Percentiles rank a stretch among this genome's conserved stretches.
phyloP scores from a whole-genome alignment of 805 yeast genomes.

The Nakazawaea populi region DNA sequence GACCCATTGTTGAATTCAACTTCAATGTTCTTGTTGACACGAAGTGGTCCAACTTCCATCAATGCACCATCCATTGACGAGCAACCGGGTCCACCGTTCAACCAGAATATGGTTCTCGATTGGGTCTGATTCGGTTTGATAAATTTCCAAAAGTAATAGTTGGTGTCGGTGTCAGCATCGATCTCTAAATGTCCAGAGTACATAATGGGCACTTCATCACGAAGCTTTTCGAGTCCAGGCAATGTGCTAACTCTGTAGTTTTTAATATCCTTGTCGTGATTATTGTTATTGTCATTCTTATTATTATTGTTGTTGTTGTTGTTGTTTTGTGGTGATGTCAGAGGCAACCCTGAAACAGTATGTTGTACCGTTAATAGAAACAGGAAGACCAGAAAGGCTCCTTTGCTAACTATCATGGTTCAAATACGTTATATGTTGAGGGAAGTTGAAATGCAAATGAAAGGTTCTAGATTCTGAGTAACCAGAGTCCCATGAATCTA shows the following conservation, averaged over 20 bases:
- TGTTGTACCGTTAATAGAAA: too few species aligned
- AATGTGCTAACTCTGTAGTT: conserved; percentile 16
- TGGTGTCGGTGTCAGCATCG: conserved; percentile 44
- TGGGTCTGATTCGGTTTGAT: conserved; percentile 18
- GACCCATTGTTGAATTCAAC: conserved; percentile 62
- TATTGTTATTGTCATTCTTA: neutral
- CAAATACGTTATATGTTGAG: too few species aligned
- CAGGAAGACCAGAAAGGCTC: too few species aligned
- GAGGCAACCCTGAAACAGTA: neutral
- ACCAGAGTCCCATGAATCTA: too few species aligned
- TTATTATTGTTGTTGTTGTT: neutral
- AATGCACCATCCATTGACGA: conserved; percentile 97
- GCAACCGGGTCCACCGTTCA: conserved; percentile 98
- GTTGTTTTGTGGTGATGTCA: neutral
- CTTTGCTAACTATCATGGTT: too few species aligned
- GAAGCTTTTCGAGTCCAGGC: conserved; percentile 22
- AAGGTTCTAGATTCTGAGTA: too few species aligned
- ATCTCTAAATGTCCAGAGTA: conserved; percentile 63
- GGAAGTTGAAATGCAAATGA: too few species aligned
- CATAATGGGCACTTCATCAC: conserved; percentile 42
- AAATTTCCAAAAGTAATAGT: conserved; percentile 77
- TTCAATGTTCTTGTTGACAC: conserved; percentile 40
- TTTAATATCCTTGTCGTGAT: neutral
- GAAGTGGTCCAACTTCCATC: conserved; percentile 86
- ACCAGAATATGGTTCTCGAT: conserved; percentile 61